Evolutionary conservation across 2,329 filamentous ascomycete species (phyloP).

Genomic region (Ascocoryne sarcoides): DNA sequence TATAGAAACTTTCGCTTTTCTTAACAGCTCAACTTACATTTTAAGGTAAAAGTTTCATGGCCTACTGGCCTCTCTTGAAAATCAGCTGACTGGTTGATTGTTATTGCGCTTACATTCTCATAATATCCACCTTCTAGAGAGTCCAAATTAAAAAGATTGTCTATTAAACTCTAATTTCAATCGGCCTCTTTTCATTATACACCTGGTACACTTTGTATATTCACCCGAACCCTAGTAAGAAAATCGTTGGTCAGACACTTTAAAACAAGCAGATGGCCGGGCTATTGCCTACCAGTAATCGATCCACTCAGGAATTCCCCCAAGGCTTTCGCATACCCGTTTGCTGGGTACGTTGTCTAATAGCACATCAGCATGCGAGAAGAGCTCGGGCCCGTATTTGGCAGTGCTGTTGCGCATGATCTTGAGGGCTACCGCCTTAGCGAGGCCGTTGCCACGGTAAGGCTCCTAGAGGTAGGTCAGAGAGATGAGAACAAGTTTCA

Average conservation of each 20-base stretch:
- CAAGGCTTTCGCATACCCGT: slow-evolving; percentile 50
- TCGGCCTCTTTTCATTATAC: no score
- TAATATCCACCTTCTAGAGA: no score
- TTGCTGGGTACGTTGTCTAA: slow-evolving; percentile 51
- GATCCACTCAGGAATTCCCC: slow-evolving; percentile 38
- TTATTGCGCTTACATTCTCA: no score
- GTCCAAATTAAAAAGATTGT: no score
- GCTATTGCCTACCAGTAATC: slow-evolving; percentile 45
- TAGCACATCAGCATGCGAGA: slow-evolving; percentile 56
- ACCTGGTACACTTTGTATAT: no score
- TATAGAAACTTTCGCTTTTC: no score
- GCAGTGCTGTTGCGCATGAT: slow-evolving; percentile 44
- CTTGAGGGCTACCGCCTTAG: slow-evolving; percentile 50
- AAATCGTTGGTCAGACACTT: background rate
- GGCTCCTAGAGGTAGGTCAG: slow-evolving; percentile 30
- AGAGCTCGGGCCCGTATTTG: slow-evolving; percentile 40
- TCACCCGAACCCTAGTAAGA: background rate
- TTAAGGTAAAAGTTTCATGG: no score
- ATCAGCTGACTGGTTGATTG: no score
- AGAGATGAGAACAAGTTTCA: background rate
- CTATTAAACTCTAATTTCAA: no score
- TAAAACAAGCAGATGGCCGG: background rate
- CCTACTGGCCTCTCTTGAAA: no score
- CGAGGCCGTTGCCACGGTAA: slow-evolving; percentile 53
- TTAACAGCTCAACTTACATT: no score